Percentiles rank a stretch among this genome's conserved stretches.
phyloP scores from a whole-genome alignment of 257 asterid species.

The Henckelia pumila region DNA sequence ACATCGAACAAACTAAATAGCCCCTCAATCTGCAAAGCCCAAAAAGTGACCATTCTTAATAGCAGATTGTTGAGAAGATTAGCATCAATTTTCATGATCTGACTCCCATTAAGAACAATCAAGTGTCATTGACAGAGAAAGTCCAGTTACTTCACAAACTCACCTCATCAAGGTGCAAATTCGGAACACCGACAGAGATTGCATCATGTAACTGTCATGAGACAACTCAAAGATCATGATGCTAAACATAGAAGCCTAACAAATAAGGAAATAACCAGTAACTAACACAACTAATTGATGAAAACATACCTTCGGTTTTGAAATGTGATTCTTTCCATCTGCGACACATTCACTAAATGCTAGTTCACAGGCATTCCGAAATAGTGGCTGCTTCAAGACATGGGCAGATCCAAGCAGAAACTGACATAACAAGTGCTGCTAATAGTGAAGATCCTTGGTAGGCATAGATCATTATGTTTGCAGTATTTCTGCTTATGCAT shows the following conservation, averaged over 20 bases:
- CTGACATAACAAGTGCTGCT: not conserved
- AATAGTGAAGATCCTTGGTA: not conserved
- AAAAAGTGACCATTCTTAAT: not conserved
- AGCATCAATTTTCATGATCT: not conserved
- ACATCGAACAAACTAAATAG: slow-evolving; percentile 62
- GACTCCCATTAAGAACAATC: not conserved
- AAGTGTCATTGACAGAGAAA: not conserved
- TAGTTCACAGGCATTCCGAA: slow-evolving; percentile 62
- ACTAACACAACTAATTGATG: slow-evolving; percentile 4
- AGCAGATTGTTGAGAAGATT: not conserved
- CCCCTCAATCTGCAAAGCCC: slow-evolving; percentile 51
- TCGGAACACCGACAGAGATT: slow-evolving; percentile 48
- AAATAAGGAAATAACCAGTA: slow-evolving; percentile 20
- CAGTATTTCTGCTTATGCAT: not conserved
- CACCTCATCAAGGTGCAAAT: slow-evolving; percentile 62
- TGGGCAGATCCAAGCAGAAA: slow-evolving; percentile 47
- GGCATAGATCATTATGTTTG: not conserved
- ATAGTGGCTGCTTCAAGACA: slow-evolving; percentile 74
- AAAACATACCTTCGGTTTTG: slow-evolving; percentile 59
- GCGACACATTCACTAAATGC: slow-evolving; percentile 68
- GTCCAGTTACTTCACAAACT: slow-evolving; percentile 24
- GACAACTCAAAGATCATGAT: slow-evolving; percentile 5
- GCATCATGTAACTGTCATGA: slow-evolving; percentile 58
- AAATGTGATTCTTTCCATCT: slow-evolving; percentile 45
- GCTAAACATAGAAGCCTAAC: slow-evolving; percentile 8